Percentiles rank a stretch among this genome's conserved stretches.
Conservation (phyloP, 1,284 basidiomycete species). For the Malassezia nana region DNA sequence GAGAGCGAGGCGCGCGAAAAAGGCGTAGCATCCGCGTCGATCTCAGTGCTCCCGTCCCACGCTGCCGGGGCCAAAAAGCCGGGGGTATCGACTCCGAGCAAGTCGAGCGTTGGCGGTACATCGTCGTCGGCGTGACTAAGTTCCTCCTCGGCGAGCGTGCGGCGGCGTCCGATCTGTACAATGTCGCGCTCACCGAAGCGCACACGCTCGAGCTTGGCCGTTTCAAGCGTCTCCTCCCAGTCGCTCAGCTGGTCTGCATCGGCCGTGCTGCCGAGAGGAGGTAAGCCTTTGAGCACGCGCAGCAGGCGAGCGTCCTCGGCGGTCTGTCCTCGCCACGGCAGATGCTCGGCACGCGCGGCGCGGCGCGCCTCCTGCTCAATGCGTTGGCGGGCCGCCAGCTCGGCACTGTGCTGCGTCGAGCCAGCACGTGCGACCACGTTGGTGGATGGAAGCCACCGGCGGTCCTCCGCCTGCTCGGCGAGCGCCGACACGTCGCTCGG, state of each 20-base stretch:
- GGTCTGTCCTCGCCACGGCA: slow-evolving; percentile 22
- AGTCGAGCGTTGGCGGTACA: background rate
- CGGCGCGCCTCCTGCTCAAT: slow-evolving; percentile 12
- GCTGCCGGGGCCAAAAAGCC: background rate
- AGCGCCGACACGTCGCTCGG: background rate
- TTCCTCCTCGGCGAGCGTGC: slow-evolving; percentile 36
- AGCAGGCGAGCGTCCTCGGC: slow-evolving; percentile 30
- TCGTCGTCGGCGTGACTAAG: slow-evolving; percentile 33
- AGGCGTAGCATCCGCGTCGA: background rate
- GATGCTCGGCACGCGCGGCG: slow-evolving; percentile 28
- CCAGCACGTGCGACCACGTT: slow-evolving; percentile 19
- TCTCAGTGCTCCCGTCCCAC: slow-evolving; percentile 2
- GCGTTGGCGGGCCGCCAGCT: slow-evolving; percentile 11
- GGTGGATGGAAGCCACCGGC: slow-evolving; percentile 14
- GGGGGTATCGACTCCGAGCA: background rate
- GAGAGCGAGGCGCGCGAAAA: background rate
- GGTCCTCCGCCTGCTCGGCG: slow-evolving; percentile 11
- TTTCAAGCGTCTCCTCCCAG: slow-evolving; percentile 35
- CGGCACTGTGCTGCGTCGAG: slow-evolving; percentile 15
- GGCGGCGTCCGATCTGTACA: slow-evolving; percentile 33
- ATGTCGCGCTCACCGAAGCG: slow-evolving; percentile 36
- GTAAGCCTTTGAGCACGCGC: slow-evolving; percentile 31
- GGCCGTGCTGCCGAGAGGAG: slow-evolving; percentile 28
- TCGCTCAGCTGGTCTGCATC: slow-evolving; percentile 41
- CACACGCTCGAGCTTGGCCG: slow-evolving; percentile 27